Evolutionary conservation across 768 basidiomycete species (phyloP).

Genomic region (Atractiella rhizophila): DNA sequence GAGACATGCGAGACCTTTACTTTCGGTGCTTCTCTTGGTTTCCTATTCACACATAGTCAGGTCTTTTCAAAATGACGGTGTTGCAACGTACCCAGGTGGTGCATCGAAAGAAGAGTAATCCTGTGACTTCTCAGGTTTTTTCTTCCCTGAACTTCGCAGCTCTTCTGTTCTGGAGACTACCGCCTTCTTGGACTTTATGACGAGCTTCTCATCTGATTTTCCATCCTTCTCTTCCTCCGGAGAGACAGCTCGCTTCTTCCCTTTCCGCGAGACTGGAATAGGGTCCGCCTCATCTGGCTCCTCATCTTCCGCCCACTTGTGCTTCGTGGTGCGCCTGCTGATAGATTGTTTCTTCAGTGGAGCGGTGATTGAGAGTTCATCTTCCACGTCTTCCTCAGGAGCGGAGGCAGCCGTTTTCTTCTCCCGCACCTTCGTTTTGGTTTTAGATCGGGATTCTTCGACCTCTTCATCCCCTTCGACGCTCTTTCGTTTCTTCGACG

Average conservation of each 20-base stretch:
- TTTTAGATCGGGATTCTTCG: no score
- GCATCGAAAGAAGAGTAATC: background rate
- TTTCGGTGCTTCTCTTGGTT: background rate
- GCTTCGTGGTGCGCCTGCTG: constrained; percentile 1
- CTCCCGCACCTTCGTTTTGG: background rate
- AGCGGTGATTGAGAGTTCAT: background rate
- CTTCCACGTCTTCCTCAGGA: background rate
- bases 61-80: background rate
- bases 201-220: no score
- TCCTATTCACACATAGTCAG: background rate
- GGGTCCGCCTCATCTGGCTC: constrained; percentile 1
- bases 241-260: constrained; percentile 1
- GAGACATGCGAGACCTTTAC: constrained; percentile 1
- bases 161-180: no score
- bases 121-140: background rate
- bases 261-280: background rate
- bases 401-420: background rate
- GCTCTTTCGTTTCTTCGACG: constrained; percentile 1
- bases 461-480: no score
- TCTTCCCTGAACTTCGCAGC: no score
- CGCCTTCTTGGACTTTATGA: no score
- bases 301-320: no score
- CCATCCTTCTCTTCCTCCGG: background rate
- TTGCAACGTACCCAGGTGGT: constrained; percentile 1
- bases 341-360: no score